These are phyloP conservation scores for Alternaria alternata DNA, from an alignment of 2,329 filamentous ascomycete genomes.

Conservation along the genomic window DNA sequence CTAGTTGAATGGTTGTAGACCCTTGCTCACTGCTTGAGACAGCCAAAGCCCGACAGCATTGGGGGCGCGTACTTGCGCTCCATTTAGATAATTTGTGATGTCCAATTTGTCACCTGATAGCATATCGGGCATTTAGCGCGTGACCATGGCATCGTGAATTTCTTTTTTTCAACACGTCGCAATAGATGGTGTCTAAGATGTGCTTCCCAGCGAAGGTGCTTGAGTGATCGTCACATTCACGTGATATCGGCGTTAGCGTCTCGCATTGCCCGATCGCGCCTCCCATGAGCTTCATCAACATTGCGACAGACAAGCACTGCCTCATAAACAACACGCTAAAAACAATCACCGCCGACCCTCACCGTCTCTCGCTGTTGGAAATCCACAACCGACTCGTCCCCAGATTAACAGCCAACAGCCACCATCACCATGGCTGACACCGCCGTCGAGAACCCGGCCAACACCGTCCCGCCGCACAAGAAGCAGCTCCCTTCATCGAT, in stretches of 20 bases:
- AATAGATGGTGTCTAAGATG: constrained; percentile 6
- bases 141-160: background rate
- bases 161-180: constrained; percentile 1
- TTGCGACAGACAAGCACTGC: constrained; percentile 30
- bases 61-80: background rate
- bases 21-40: too few species aligned
- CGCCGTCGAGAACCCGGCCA: constrained; percentile 81
- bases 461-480: constrained; percentile 78
- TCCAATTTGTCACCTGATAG: background rate
- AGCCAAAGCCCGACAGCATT: constrained; percentile 4
- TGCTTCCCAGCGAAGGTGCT: background rate
- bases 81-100: background rate
- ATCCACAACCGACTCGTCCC: constrained; percentile 3
- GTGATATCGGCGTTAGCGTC: constrained; percentile 36
- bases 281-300: constrained; percentile 40
- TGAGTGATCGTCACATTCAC: constrained; percentile 18
- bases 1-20: too few species aligned
- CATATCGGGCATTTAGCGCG: background rate
- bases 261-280: constrained; percentile 29
- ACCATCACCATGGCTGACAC: constrained; percentile 77
- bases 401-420: constrained; percentile 5
- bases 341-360: constrained; percentile 2
- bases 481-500: constrained; percentile 81
- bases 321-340: constrained; percentile 8
- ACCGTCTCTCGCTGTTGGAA: constrained; percentile 7